phyloP scores from a whole-genome alignment of 371 early-diverging fungal genomes.

The Syncephalastrum monosporum region DNA sequence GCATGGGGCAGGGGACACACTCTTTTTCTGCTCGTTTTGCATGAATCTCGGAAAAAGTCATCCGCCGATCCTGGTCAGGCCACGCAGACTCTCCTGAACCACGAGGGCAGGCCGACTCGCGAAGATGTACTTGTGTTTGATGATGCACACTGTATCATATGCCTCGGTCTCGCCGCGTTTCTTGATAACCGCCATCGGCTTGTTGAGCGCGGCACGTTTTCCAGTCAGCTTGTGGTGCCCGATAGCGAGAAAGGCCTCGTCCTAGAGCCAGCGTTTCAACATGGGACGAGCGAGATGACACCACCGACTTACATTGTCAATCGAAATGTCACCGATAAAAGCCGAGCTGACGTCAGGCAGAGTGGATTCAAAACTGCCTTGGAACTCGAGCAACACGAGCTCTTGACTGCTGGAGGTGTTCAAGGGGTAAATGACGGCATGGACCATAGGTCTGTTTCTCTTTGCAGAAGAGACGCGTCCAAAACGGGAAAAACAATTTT shows the following conservation, averaged over 20 bases:
- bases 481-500: not conserved
- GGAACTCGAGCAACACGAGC: conserved; percentile 50
- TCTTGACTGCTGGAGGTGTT: conserved; percentile 17
- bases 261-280: conserved; percentile 23
- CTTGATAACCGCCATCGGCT: conserved; percentile 54
- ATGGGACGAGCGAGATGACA: not conserved
- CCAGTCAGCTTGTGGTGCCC: conserved; percentile 43
- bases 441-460: conserved; percentile 25
- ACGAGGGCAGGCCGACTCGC: conserved; percentile 42
- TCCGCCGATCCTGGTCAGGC: conserved; percentile 19
- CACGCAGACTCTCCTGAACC: conserved; percentile 38
- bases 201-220: conserved; percentile 23
- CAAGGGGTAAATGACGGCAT: conserved; percentile 28
- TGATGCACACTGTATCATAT: conserved; percentile 48
- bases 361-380: conserved; percentile 47
- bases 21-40: conserved; percentile 3
- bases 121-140: conserved; percentile 58
- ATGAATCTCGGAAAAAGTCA: not conserved
- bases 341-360: conserved; percentile 22
- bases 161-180: conserved; percentile 21
- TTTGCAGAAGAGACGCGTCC: too few relatives aligned
- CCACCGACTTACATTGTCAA: conserved; percentile 19
- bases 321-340: conserved; percentile 39
- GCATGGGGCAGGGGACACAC: too few relatives aligned
- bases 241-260: conserved; percentile 39